Conservation (phyloP, 306 rosid genomes). For the peach (Prunus persica) region DNA sequence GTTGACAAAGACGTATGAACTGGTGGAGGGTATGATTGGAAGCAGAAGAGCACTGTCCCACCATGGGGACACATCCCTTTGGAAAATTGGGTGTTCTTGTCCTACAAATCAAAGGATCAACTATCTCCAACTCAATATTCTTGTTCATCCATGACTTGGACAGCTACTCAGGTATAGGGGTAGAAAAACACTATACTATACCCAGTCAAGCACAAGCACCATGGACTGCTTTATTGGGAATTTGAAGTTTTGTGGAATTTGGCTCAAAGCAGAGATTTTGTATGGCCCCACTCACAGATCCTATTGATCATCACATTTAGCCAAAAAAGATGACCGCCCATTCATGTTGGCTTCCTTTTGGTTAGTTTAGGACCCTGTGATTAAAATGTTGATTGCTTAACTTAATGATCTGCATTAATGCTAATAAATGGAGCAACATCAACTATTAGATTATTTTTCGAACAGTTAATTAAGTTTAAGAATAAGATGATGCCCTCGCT, state of each 20-base stretch:
- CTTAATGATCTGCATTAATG: not conserved
- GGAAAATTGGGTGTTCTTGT: slow-evolving; percentile 17
- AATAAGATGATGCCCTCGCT: not conserved
- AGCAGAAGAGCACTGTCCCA: slow-evolving; percentile 32
- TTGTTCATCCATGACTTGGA: slow-evolving; percentile 10
- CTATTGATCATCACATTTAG: not conserved
- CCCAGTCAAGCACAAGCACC: slow-evolving; percentile 24
- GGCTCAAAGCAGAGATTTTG: slow-evolving; percentile 19
- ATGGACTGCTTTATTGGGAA: slow-evolving; percentile 23
- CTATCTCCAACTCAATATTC: not conserved
- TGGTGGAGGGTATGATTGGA: slow-evolving; percentile 27
- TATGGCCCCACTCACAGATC: slow-evolving; percentile 22
- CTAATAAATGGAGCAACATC: not conserved
- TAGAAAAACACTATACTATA: not conserved
- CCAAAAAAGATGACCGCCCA: not conserved
- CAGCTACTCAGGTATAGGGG: slow-evolving; percentile 2
- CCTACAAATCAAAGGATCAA: slow-evolving; percentile 5
- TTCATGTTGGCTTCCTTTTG: not conserved
- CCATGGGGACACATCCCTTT: slow-evolving; percentile 22
- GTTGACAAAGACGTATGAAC: slow-evolving; percentile 20
- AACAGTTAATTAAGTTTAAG: not conserved
- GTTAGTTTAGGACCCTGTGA: not conserved
- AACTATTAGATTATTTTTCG: not conserved
- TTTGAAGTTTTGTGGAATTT: slow-evolving; percentile 21
- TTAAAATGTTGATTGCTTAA: not conserved